Base-by-base conservation (phyloP, 352 stramenopile species). In the Pythium aristosporum region DNA sequence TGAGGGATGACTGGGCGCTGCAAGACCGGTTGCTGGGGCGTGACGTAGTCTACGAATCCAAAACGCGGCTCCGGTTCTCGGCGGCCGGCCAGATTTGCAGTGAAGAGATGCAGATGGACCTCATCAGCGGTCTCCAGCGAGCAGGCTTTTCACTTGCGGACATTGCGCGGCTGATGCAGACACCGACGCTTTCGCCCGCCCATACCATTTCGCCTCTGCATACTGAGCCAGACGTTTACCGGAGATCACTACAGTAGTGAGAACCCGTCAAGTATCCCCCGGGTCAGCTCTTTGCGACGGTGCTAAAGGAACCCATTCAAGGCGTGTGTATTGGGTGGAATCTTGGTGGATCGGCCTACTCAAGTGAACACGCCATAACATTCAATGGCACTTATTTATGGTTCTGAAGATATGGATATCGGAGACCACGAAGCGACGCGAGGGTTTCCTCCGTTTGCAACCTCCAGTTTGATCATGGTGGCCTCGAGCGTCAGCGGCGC, bases 31-130 rank as follows among this genome's bases (percentile, higher is more conserved):
- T 7, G 1, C 6, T 39, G 11, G 48, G 25, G 9, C 48, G 48
- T 0, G 58, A 71, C 10, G 37, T 71, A n/a, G 48, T 48, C 34
- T 62, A 62, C 46, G 36, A 62, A 25, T 67, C 57, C 23, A 23
- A 32, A 21, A 58, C 64, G 25, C 57, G 54, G 25, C 59, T 67
- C 20, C 47, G 30, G 13, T 71, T 71, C 39, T 50, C 57, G 9
- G 44, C 47, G 12, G 37, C 10, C 3, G 37, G 25, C 6, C 63
- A 30, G 30, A 55, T 69, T 20, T 32, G 20, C 16, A 43, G 51
- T 20, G 51, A 57, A 46, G n/a, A 46, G 12, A 16, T 57, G n/a
- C 32, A 32, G 28, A 20, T 54, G 16, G 25, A 54, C 30, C 13
- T 54, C 12, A 54, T 54, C 20, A 39, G 48, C 15, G 48, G 48